These are phyloP conservation scores for Xerocomus spinulosus DNA, from an alignment of 768 basidiomycete genomes.

Conservation along the genomic window DNA sequence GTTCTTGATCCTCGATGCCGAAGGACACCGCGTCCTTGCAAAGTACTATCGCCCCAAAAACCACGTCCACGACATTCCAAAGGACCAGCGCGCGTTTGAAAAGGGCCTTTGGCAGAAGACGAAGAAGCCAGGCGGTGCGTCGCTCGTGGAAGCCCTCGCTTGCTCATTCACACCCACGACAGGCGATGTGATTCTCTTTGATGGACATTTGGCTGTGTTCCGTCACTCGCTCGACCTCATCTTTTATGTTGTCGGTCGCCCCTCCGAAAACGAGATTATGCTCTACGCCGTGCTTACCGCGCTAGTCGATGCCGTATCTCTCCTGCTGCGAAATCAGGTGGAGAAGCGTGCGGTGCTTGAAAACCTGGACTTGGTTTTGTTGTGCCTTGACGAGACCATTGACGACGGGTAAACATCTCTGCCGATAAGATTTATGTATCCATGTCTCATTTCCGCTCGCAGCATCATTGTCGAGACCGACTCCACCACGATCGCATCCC, in stretches of 20 bases:
- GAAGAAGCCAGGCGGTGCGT: constrained; percentile 83
- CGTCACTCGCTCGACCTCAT: constrained; percentile 94
- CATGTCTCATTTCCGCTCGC: constrained; percentile 12
- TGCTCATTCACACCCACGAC: neutral
- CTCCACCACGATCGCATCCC: constrained; percentile 87
- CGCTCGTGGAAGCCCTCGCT: too few relatives aligned
- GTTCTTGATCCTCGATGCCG: constrained; percentile 90
- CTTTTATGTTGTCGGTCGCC: constrained; percentile 86
- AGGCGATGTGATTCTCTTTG: constrained; percentile 95
- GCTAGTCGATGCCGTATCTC: constrained; percentile 78
- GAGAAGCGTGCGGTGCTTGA: constrained; percentile 95
- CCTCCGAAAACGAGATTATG: constrained; percentile 94
- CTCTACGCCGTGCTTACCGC: constrained; percentile 79
- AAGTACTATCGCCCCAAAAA: constrained; percentile 89
- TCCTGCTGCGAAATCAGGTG: constrained; percentile 85
- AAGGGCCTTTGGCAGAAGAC: constrained; percentile 95
- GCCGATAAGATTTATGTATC: neutral
- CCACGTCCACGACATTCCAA: constrained; percentile 53
- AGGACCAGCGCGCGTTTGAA: constrained; percentile 95
- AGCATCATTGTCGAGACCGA: constrained; percentile 98
- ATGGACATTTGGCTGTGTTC: constrained; percentile 87
- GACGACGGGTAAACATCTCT: constrained; percentile 82
- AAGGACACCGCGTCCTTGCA: constrained; percentile 90
- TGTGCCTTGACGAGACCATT: constrained; percentile 94
- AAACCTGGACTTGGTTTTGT: constrained; percentile 86